A percentile compares a stretch with the other conserved stretches of the same genome.
phyloP scores from a whole-genome alignment of 1,284 basidiomycete genomes.

The Cryptococcus floricola region DNA sequence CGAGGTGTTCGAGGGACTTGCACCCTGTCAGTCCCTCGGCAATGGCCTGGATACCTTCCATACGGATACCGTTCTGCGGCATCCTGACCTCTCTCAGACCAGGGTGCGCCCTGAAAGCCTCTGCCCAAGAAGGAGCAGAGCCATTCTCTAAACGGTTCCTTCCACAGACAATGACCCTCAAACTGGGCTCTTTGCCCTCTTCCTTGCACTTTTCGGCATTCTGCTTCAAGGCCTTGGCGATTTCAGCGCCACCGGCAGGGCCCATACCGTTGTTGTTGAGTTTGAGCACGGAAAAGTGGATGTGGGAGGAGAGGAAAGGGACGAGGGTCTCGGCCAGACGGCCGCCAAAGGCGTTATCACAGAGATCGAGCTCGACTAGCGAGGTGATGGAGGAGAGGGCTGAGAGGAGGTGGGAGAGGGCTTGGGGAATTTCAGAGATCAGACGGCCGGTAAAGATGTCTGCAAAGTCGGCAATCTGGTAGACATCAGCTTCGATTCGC shows the following conservation, averaged over 20 bases:
- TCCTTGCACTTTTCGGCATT: slow-evolving; percentile 68
- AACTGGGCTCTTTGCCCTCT: slow-evolving; percentile 63
- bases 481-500: not conserved
- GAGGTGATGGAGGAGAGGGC: slow-evolving; percentile 74
- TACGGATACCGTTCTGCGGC: slow-evolving; percentile 96
- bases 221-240: slow-evolving; percentile 77
- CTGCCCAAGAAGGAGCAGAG: slow-evolving; percentile 75
- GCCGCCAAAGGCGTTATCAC: slow-evolving; percentile 95
- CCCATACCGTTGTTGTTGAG: slow-evolving; percentile 98
- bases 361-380: slow-evolving; percentile 83
- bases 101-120: slow-evolving; percentile 80
- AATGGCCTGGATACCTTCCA: slow-evolving; percentile 83
- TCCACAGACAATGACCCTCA: slow-evolving; percentile 84
- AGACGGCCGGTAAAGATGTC: slow-evolving; percentile 98
- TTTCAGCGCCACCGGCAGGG: slow-evolving; percentile 78
- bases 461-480: slow-evolving; percentile 88
- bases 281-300: slow-evolving; percentile 73
- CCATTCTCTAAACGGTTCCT: slow-evolving; percentile 93
- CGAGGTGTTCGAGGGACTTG: slow-evolving; percentile 67
- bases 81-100: slow-evolving; percentile 76
- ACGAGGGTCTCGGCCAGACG: slow-evolving; percentile 94
- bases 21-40: slow-evolving; percentile 71
- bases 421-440: slow-evolving; percentile 90
- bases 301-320: slow-evolving; percentile 77
- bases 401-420: slow-evolving; percentile 82